Evolutionary conservation across 208 protist genomes (phyloP).

Genomic region (Wallacemonas collosoma): DNA sequence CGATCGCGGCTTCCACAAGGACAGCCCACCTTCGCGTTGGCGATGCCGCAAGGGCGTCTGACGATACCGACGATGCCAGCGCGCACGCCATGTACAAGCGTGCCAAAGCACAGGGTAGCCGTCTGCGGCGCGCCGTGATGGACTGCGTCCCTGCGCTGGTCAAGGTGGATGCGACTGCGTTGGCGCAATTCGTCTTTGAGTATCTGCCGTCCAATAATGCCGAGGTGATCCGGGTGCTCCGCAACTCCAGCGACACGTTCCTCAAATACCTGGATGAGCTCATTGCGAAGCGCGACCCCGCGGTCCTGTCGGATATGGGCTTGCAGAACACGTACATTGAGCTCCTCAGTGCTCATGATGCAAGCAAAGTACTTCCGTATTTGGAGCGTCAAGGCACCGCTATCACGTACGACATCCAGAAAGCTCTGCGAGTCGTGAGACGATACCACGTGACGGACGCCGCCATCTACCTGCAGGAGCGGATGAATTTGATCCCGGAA

Average conservation of each 20-base stretch:
- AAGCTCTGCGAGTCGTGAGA: slow-evolving; percentile 47
- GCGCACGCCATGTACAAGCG: background rate
- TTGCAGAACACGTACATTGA: slow-evolving; percentile 88
- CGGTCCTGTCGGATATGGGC: slow-evolving; percentile 47
- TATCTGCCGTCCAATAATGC: slow-evolving; percentile 62
- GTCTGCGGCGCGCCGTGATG: slow-evolving; percentile 60
- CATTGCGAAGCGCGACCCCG: slow-evolving; percentile 47
- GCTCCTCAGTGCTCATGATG: slow-evolving; percentile 62
- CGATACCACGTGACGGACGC: slow-evolving; percentile 62
- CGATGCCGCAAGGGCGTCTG: no score
- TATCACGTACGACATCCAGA: slow-evolving; percentile 70
- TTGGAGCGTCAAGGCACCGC: slow-evolving; percentile 38
- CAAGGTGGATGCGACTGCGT: slow-evolving; percentile 53
- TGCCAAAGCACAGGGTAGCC: background rate
- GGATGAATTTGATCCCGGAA: slow-evolving; percentile 56
- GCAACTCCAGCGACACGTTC: slow-evolving; percentile 59
- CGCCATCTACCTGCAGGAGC: slow-evolving; percentile 65
- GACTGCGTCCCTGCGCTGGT: slow-evolving; percentile 50
- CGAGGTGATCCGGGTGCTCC: slow-evolving; percentile 68
- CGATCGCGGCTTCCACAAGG: background rate
- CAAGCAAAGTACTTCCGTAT: slow-evolving; percentile 62
- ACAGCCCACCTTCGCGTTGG: background rate
- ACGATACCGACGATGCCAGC: background rate
- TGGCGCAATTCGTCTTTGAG: slow-evolving; percentile 78
- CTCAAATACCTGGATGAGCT: slow-evolving; percentile 78